Percentiles rank a stretch among this genome's conserved stretches.
Conservation (phyloP, 1,284 basidiomycete genomes). For the Trichosporon sp. region DNA sequence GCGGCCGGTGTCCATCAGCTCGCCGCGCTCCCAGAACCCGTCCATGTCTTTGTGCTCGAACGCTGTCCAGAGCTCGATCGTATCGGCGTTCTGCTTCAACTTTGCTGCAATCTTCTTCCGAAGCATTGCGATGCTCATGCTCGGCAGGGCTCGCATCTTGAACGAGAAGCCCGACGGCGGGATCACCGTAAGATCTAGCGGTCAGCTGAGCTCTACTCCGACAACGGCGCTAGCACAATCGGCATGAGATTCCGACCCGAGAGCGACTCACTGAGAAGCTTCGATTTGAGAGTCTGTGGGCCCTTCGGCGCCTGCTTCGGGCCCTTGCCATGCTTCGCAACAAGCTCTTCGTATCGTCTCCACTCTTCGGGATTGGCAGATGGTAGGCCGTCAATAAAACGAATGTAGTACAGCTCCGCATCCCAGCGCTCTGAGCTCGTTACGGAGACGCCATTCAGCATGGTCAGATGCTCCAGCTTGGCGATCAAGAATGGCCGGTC, state of each 20-base stretch:
- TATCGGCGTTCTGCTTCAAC: background rate
- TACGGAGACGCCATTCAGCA: constrained; percentile 55
- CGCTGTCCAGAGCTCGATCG: constrained; percentile 7
- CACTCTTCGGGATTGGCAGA: constrained; percentile 12
- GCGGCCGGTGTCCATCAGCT: constrained; percentile 17
- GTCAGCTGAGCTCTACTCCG: background rate
- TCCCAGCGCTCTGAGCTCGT: constrained; percentile 65
- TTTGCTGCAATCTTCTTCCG: constrained; percentile 8
- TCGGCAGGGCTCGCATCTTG: constrained; percentile 13
- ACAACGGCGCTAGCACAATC: background rate
- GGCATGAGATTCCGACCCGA: background rate
- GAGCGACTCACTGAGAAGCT: constrained; percentile 36
- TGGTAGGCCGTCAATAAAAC: constrained; percentile 49
- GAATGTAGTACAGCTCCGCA: constrained; percentile 78
- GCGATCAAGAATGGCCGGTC: constrained; percentile 62
- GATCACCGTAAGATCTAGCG: constrained; percentile 12
- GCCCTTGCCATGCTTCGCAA: constrained; percentile 17
- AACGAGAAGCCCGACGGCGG: constrained; percentile 16
- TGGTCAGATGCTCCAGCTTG: constrained; percentile 58
- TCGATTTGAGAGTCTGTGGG: constrained; percentile 21
- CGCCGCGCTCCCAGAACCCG: constrained; percentile 17
- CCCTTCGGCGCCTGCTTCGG: background rate
- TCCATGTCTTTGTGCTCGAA: constrained; percentile 1
- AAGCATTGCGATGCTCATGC: constrained; percentile 4
- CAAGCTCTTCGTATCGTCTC: constrained; percentile 30